Evolutionary conservation across 2,329 filamentous ascomycete species (phyloP), one percentile per base, ranked within the genome.

Genomic region (Xylaria sp.): DNA sequence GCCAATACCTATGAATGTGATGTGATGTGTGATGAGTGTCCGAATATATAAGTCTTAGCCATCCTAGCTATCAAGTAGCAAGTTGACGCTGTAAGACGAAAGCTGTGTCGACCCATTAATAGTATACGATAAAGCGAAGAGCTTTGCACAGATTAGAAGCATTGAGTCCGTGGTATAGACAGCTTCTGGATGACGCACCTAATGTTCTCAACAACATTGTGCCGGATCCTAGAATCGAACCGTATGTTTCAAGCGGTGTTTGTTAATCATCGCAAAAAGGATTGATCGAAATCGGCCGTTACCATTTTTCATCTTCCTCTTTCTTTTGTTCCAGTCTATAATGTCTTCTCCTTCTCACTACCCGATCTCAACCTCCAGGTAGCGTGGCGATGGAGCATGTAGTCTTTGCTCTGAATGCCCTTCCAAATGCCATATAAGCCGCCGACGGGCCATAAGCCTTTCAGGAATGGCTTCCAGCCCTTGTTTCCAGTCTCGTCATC

Each of bases 391-490:
- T 85, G 81, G 57, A 84, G 72, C 69, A 77, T 69, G 61, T 83
- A 84, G 58, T 84, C 82, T 64, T 76, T 76, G 68, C 83, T 85
- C 68, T 76, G 72, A 55, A 88, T 85, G 42, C 81, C 79, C 72
- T 82, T 82, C 68, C 75, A 80, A 55, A 88, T 81, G 1, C 85
- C 85, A 58, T 82, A 83, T 1, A 87, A 68, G 0, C 84, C 85
- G 0, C 80, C 82, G 13, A 87, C 67, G 0, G 85, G 85, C 78
- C 80, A 80, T 58, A 74, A 73, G 11, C 75, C 75, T 71, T 79
- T 82, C 50, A 80, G 63, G 57, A 75, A 75, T 58, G 77, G 72
- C 64, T 73, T 74, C 72, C 76, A 75, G 59, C 74, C 70, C 63
- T 74, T 74, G 2, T 54, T 54, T n/a, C 30, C 47, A 54, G 72